Conservation (phyloP, 352 stramenopile species). For the Pythium angustatum region DNA sequence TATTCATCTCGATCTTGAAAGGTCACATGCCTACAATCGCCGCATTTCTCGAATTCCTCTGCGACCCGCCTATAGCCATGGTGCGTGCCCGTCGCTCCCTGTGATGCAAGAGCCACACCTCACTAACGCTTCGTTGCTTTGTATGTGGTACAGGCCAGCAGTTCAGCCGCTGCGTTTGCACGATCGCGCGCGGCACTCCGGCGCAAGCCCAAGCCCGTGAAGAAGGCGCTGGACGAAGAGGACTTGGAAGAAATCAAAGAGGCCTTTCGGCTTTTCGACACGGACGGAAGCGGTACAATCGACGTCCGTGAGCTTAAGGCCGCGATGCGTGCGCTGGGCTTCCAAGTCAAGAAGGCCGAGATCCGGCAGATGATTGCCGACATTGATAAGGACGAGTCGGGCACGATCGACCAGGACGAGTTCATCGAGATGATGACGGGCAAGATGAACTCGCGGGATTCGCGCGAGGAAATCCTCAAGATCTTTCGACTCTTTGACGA, state of each 20-base stretch:
- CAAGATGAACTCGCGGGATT: slow-evolving; percentile 91
- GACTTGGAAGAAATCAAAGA: slow-evolving; percentile 93
- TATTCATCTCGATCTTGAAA: slow-evolving; percentile 29
- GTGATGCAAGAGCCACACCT: too few relatives aligned
- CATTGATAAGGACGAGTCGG: slow-evolving; percentile 93
- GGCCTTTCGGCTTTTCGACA: slow-evolving; percentile 94
- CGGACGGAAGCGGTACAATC: slow-evolving; percentile 88
- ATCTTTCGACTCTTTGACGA: slow-evolving; percentile 97
- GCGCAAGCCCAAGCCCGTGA: slow-evolving; percentile 44
- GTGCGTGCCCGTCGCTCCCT: background rate
- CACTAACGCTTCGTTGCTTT: background rate
- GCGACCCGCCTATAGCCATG: too few relatives aligned
- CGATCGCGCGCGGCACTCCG: slow-evolving; percentile 29
- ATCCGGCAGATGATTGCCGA: slow-evolving; percentile 92
- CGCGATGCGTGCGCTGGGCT: slow-evolving; percentile 92
- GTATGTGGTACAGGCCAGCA: slow-evolving; percentile 21
- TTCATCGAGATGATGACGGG: slow-evolving; percentile 96
- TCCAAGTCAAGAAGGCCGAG: slow-evolving; percentile 93
- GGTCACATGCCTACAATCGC: slow-evolving; percentile 22
- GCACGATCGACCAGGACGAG: slow-evolving; percentile 89
- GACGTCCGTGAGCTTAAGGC: slow-evolving; percentile 94
- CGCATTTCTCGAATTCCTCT: background rate
- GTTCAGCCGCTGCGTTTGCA: slow-evolving; percentile 29
- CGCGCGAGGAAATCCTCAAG: slow-evolving; percentile 91
- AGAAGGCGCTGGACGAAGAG: slow-evolving; percentile 91